phyloP scores from a whole-genome alignment of 192 early-diverging fungal genomes.

The Rhizoclosmatium globosum region DNA sequence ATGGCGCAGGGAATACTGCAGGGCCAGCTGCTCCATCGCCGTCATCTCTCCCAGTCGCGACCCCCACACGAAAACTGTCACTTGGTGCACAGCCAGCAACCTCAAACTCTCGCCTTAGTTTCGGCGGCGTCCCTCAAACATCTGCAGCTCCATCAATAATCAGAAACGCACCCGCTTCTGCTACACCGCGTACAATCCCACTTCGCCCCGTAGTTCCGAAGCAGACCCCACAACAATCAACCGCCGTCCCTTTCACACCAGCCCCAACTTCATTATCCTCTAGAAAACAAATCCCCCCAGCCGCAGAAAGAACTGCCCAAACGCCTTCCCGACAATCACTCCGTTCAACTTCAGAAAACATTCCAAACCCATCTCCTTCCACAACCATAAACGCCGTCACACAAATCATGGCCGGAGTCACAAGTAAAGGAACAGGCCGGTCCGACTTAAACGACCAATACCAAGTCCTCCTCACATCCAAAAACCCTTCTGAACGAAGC shows the following conservation, averaged over 20 bases:
- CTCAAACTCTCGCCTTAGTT: background rate
- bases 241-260: background rate
- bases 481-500: slow-evolving; percentile 62
- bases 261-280: background rate
- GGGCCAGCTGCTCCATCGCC: background rate
- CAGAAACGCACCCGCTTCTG: background rate
- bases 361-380: background rate
- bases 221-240: background rate
- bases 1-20: background rate
- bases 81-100: background rate
- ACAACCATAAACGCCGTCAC: background rate
- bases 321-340: background rate
- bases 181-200: background rate
- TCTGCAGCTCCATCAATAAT: background rate
- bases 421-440: slow-evolving; percentile 26
- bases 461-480: slow-evolving; percentile 56
- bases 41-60: background rate
- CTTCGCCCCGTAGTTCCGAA: background rate
- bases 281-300: background rate
- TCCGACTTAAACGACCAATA: slow-evolving; percentile 46
- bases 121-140: background rate
- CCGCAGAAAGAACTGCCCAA: background rate
- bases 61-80: background rate
- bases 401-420: slow-evolving; percentile 23
- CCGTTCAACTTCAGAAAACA: background rate